Evolutionary conservation across 768 basidiomycete genomes (phyloP), one percentile per base, ranked within the genome.

Genomic region (Dioszegia crocea): DNA sequence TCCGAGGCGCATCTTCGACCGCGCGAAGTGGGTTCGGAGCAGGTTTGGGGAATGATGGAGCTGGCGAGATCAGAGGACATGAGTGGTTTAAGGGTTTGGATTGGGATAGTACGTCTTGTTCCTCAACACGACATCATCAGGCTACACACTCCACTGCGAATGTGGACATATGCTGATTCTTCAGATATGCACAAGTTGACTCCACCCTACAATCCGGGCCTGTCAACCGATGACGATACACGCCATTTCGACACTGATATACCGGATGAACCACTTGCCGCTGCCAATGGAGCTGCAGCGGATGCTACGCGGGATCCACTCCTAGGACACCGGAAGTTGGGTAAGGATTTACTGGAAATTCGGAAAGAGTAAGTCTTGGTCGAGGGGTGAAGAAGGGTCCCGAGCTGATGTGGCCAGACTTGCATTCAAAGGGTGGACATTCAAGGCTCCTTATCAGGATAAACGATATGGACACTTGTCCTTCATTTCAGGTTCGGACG

Each of bases 201-300:
- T 54, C 88, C 93, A 11, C 93, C 93, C 16, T 98, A 93, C 81
- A 85, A 84, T 60, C 96, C 94, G 29, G 86, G 91, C 62, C 83
- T 99, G 59, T 80, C 74, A 29, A 80, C 84, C 63, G 87, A 88
- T 26, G 89, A 87, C 68, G 92, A 98, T 76, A 97, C 94, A 16
- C 83, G 85, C 61, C 93, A 99, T 77, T 97, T 99, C 64, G 93
- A 98, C 77, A 85, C 87, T 53, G 91, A 94, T 76, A 97, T 96
- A 69, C 44, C 41, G 50, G 56, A 56, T 39, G 56, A 94, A 87
- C 90, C 90, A 64, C 84, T 93, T 31, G 87, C 88, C 67, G 88
- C 91, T 70, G 89, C 88, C 44, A 90, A 89, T 72, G 90, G 91
- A 64, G 86, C 85, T 21, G 82, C 84, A 0, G 67, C 71, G 61